A percentile compares a stretch with the other conserved stretches of the same genome.
Conservation (phyloP, 139 green algal species). For the Gonium pectorale region DNA sequence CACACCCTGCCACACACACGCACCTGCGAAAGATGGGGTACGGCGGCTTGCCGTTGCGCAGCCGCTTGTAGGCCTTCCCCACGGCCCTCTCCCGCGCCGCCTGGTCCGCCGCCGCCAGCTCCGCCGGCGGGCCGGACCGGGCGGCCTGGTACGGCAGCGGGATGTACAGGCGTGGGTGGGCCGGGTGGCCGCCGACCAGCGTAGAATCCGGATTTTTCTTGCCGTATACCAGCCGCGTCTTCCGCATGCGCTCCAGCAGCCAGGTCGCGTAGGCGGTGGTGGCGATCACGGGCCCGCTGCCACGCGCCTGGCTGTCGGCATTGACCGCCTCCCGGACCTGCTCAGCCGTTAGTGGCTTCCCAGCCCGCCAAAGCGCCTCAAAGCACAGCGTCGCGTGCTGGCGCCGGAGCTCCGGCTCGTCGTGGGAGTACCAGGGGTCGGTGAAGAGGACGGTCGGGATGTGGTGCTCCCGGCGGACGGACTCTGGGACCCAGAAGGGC, state of each 20-base stretch:
- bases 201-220: constrained; percentile 22
- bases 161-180: constrained; percentile 46
- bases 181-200: constrained; percentile 16
- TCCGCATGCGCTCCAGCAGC: constrained; percentile 49
- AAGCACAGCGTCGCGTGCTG: neutral
- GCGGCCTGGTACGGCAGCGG: constrained; percentile 36
- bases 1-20: neutral
- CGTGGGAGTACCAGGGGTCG: constrained; percentile 23
- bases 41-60: constrained; percentile 46
- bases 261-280: neutral
- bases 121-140: neutral
- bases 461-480: neutral
- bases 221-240: constrained; percentile 37
- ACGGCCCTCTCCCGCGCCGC: neutral
- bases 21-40: constrained; percentile 49
- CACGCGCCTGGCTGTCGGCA: neutral
- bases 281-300: constrained; percentile 3
- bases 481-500: constrained; percentile 30
- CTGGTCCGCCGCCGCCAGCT: constrained; percentile 1
- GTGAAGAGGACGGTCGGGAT: constrained; percentile 29
- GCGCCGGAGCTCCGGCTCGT: constrained; percentile 18
- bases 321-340: constrained; percentile 29
- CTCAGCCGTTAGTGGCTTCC: neutral
- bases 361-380: neutral
- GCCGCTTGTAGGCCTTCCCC: constrained; percentile 30